A percentile compares a stretch with the other conserved stretches of the same genome.
Conservation (phyloP, 2,329 filamentous ascomycete species). For the Fusarium albosuccineum region DNA sequence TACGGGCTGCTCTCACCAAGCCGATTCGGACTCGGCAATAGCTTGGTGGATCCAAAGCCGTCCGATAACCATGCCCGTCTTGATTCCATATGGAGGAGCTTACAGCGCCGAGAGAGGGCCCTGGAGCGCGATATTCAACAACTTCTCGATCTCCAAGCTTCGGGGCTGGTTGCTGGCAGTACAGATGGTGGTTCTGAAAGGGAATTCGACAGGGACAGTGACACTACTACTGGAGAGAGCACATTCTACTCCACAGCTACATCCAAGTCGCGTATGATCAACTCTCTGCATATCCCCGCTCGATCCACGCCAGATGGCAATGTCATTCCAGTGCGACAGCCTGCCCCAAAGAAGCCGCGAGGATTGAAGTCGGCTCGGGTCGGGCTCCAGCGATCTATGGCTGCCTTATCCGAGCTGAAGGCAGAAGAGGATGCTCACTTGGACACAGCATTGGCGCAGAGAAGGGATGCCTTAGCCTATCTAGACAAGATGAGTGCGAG, state of each 20-base stretch:
- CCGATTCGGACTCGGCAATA: conserved; percentile 26
- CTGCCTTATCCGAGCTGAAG: conserved; percentile 74
- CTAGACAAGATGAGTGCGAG: conserved; percentile 67
- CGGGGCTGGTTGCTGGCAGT: conserved; percentile 57
- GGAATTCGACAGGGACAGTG: conserved; percentile 52
- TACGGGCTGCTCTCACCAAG: conserved; percentile 35
- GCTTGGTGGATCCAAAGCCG: conserved; percentile 53
- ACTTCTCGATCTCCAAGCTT: conserved; percentile 63
- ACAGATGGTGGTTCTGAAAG: conserved; percentile 41
- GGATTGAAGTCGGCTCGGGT: conserved; percentile 73
- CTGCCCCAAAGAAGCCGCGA: conserved; percentile 61
- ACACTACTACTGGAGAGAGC: conserved; percentile 52
- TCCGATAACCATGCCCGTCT: conserved; percentile 48
- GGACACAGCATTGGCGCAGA: conserved; percentile 66
- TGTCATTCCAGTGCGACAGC: conserved; percentile 73
- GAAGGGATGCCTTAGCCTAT: conserved; percentile 69
- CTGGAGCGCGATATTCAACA: conserved; percentile 62
- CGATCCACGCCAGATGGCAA: conserved; percentile 57
- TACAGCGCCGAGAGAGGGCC: conserved; percentile 60
- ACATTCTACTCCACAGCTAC: conserved; percentile 57
- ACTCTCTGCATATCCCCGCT: conserved; percentile 57
- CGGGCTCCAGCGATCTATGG: conserved; percentile 73
- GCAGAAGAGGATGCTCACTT: conserved; percentile 75
- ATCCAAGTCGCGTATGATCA: conserved; percentile 56
- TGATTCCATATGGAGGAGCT: conserved; percentile 62